phyloP scores from a whole-genome alignment of 2,329 filamentous ascomycete species.

The Cylindrodendrum hubeiense region DNA sequence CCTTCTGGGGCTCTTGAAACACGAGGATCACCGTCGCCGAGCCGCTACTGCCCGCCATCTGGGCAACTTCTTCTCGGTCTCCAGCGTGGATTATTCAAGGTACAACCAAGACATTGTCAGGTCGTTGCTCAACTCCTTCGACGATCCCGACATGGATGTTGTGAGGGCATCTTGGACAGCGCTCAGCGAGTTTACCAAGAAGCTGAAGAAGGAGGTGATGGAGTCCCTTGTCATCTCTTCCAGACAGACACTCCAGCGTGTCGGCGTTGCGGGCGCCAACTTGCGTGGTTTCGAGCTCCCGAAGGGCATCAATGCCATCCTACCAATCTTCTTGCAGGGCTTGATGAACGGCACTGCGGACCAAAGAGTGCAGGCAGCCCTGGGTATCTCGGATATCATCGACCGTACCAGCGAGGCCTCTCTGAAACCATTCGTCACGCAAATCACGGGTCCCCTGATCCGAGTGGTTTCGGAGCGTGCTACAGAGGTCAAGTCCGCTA shows the following conservation, averaged over 20 bases:
- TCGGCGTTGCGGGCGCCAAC: constrained; percentile 87
- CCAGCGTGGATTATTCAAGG: constrained; percentile 89
- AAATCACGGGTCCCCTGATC: constrained; percentile 97
- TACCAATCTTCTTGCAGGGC: constrained; percentile 97
- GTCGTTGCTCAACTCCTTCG: constrained; percentile 90
- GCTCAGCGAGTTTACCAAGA: constrained; percentile 87
- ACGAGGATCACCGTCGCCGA: constrained; percentile 90
- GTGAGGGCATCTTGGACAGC: constrained; percentile 92
- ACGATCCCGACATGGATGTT: constrained; percentile 84
- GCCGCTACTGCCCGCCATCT: constrained; percentile 83
- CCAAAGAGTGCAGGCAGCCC: constrained; percentile 89
- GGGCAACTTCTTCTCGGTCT: constrained; percentile 84
- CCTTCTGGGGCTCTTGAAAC: constrained; percentile 87
- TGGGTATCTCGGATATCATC: constrained; percentile 95
- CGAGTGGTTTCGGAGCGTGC: constrained; percentile 97
- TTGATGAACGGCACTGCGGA: constrained; percentile 96
- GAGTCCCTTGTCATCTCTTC: constrained; percentile 90
- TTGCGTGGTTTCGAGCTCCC: constrained; percentile 91
- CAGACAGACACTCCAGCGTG: constrained; percentile 85
- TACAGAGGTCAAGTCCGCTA: constrained; percentile 95
- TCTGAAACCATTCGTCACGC: constrained; percentile 94
- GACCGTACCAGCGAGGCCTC: constrained; percentile 90
- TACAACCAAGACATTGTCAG: constrained; percentile 98
- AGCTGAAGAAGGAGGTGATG: constrained; percentile 97
- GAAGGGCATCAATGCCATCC: constrained; percentile 95